Percentiles rank a stretch among this genome's conserved stretches.
Evolutionary conservation across 2,329 filamentous ascomycete species (phyloP).

Genomic region (Camptophora hylomeconis): DNA sequence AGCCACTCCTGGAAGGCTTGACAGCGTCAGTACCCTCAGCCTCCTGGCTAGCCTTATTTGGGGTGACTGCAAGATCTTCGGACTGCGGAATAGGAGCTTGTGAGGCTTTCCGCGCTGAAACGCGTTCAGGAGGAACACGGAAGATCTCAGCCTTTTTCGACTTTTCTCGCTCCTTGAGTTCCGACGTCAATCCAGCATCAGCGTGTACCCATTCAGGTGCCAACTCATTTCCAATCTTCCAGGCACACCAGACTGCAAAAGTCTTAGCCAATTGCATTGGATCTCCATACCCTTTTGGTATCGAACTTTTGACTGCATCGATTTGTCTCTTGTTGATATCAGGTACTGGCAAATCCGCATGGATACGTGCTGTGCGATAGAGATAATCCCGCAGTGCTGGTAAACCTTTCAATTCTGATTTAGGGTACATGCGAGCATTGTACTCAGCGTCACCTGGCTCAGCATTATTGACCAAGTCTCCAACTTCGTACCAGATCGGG

Average conservation of each 20-base stretch:
- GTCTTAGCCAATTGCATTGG: slow-evolving; percentile 45
- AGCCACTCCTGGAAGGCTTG: slow-evolving; percentile 33
- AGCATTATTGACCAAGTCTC: slow-evolving; percentile 39
- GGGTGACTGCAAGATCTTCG: slow-evolving; percentile 2
- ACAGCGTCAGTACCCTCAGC: slow-evolving; percentile 1
- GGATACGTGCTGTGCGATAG: slow-evolving; percentile 49
- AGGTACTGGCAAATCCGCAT: slow-evolving; percentile 44
- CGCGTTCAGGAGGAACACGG: slow-evolving; percentile 24
- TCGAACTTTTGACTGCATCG: slow-evolving; percentile 48
- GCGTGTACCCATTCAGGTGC: slow-evolving; percentile 50
- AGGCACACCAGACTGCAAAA: slow-evolving; percentile 54
- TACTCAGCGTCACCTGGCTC: slow-evolving; percentile 39
- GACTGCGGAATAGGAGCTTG: slow-evolving; percentile 10
- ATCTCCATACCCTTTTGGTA: slow-evolving; percentile 49
- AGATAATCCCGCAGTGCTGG: slow-evolving; percentile 48
- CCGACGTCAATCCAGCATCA: slow-evolving; percentile 36
- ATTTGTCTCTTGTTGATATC: slow-evolving; percentile 45
- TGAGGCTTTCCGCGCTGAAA: slow-evolving; percentile 27
- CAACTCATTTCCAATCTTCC: slow-evolving; percentile 52
- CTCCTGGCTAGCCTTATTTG: slow-evolving; percentile 1
- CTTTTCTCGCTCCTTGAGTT: slow-evolving; percentile 8
- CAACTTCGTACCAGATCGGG: slow-evolving; percentile 47
- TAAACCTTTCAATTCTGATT: slow-evolving; percentile 48
- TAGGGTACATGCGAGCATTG: slow-evolving; percentile 49
- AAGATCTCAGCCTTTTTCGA: slow-evolving; percentile 13